Evolutionary conservation across 345 rosid species (phyloP).

Genomic region (Physaria fendleri): DNA sequence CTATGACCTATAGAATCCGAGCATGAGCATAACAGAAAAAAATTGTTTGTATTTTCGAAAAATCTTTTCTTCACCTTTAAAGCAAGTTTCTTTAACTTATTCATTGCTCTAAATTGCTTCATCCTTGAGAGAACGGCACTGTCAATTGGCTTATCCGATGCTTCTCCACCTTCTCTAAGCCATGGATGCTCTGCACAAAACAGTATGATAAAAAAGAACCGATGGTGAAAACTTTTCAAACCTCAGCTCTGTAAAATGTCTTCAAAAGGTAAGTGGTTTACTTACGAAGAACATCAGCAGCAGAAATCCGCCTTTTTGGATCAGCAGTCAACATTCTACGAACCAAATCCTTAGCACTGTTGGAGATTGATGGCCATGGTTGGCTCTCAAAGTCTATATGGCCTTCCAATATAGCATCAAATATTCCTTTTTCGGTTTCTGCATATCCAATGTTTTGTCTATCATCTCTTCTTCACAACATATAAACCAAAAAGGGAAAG

Average conservation of each 20-base stretch:
- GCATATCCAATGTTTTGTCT: too few species aligned
- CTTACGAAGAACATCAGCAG: slow-evolving; percentile 72
- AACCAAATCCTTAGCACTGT: slow-evolving; percentile 77
- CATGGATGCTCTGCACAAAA: slow-evolving; percentile 58
- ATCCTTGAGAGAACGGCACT: slow-evolving; percentile 82
- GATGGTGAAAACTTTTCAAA: too few species aligned
- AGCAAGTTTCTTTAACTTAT: slow-evolving; percentile 89
- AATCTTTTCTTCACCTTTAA: slow-evolving; percentile 45
- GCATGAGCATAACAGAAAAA: too few species aligned
- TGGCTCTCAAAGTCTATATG: slow-evolving; percentile 59
- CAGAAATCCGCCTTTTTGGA: slow-evolving; percentile 58
- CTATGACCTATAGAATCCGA: too few species aligned
- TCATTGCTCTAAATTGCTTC: slow-evolving; percentile 94
- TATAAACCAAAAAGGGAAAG: not conserved
- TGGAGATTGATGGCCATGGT: slow-evolving; percentile 84
- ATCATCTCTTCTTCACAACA: not conserved
- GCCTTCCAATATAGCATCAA: slow-evolving; percentile 68
- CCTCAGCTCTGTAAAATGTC: too few species aligned
- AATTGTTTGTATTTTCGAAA: too few species aligned
- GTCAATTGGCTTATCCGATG: slow-evolving; percentile 85
- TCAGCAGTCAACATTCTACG: slow-evolving; percentile 68
- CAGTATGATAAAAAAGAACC: too few species aligned
- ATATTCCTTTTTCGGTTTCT: slow-evolving; percentile 81
- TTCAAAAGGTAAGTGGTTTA: not conserved
- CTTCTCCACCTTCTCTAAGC: slow-evolving; percentile 62